Evolutionary conservation across 2,329 filamentous ascomycete species (phyloP).

Genomic region (Phialemonium atrogriseum): DNA sequence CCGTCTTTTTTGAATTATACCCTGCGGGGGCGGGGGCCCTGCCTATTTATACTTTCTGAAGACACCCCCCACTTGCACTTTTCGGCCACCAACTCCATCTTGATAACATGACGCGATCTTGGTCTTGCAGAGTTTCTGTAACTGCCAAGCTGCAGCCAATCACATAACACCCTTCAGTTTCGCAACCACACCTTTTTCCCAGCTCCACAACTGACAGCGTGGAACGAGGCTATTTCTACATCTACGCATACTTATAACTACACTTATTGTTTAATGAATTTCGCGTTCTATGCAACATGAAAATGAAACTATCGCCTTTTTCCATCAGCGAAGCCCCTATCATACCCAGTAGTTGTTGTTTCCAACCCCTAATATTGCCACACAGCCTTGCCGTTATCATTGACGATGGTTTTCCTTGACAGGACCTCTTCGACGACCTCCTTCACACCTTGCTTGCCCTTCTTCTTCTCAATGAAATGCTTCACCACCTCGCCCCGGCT

Average conservation of each 20-base stretch:
- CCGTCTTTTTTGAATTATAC: too few species aligned
- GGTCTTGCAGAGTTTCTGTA: neutral
- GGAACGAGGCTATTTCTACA: slow-evolving; percentile 4
- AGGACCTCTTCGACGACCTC: slow-evolving; percentile 64
- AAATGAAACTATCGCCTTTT: too few species aligned
- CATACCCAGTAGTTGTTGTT: neutral
- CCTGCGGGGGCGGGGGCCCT: too few species aligned
- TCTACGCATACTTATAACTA: neutral
- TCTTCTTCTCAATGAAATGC: slow-evolving; percentile 50
- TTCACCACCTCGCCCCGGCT: slow-evolving; percentile 52
- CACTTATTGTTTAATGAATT: neutral
- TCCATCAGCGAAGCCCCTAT: too few species aligned
- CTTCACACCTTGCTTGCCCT: slow-evolving; percentile 60
- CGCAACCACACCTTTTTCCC: neutral
- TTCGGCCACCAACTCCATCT: too few species aligned
- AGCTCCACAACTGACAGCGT: too few species aligned
- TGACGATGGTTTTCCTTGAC: slow-evolving; percentile 46
- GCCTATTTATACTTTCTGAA: slow-evolving; percentile 3
- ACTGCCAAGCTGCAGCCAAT: slow-evolving; percentile 1
- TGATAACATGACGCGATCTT: too few species aligned
- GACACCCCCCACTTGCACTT: slow-evolving; percentile 1
- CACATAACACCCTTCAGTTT: slow-evolving; percentile 1
- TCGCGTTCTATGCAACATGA: too few species aligned
- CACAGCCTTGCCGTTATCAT: slow-evolving; percentile 15
- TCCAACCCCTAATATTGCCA: slow-evolving; percentile 16